Base-by-base conservation (phyloP, 352 stramenopile genomes). In the Pythium inflatum region DNA sequence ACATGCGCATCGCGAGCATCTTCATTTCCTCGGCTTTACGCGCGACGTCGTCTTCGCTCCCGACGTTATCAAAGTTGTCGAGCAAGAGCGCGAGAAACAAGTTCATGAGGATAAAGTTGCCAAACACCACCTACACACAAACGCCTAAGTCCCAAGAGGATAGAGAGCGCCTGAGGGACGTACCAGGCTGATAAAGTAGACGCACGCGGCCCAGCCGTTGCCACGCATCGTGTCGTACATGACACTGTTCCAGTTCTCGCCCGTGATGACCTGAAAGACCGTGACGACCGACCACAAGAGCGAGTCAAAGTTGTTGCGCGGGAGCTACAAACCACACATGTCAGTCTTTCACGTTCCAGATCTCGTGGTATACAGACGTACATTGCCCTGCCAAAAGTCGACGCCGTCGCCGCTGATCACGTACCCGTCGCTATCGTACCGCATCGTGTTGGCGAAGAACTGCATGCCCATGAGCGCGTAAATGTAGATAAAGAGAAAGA, bases 401-500 rank as follows among this genome's bases (percentile, higher is more conserved):
- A 88, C 41, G 6, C 85, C 62, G 20, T 75, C 76, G 28, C 69
- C 78, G 18, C 69, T 54, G 34, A 81, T 90, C 24, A 76, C 66
- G 31, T 92, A 92, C 1, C 80, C 95, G 34, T 92, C 77, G 18
- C 56, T 61, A 65, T 98, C 93, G 72, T 98, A 99, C 33, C 93
- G 88, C 73, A 98, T 91, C 24, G 91, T 94, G 74, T 98, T 98
- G 0, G 91, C 90, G 76, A 98, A 98, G 53, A 99, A 93, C 85
- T 94, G 93, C 25, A 97, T 79, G 1, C 93, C 92, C 13, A 98
- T 62, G 31, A 98, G 78, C 28, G 91, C 85, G 71, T 97, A 98
- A 49, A 98, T 98, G 73, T 97, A 98, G 59, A 98, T 96, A 72
- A 98, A 98, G 20, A 99, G 80, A 57, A 97, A 87, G 11, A 99